Evolutionary conservation across 495 filamentous ascomycete species (phyloP), one percentile per base, ranked within the genome.

Genomic region (Penicillium lividum): DNA sequence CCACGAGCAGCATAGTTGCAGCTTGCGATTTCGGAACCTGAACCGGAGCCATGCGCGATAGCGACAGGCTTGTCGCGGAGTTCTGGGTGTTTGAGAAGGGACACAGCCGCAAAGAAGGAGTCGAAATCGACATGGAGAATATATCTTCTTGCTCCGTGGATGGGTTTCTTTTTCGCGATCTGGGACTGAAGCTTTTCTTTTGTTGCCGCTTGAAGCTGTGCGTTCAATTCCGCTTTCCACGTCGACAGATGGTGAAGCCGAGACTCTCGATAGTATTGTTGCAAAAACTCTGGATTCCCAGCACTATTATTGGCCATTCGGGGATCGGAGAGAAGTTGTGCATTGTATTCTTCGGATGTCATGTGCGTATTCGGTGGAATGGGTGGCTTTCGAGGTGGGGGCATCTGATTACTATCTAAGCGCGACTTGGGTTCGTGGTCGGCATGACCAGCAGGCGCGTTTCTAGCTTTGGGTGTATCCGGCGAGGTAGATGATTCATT

Each of bases 41-140:
- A 83, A 0, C 58, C 93, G 28, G 79, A 81, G 18, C 93, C 87
- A 69, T 98, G 94, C 18, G 94, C 92, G 38, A 98, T 87, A 9
- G 90, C 93, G 34, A 90, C 89, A 2, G 94, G 94, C 62, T 93
- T 95, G 25, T 91, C 88, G 28, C 76, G 71, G 33, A 85, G 88
- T 29, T 94, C 85, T 0, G 93, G 92, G 25, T 81, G 76, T 59
- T 93, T 93, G 42, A 83, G 78, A 16, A 93, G 28, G 0, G 93
- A 96, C 1, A 98, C 92, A 0, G 94, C 91, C 40, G 92, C 96
- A 70, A 98, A 98, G 73, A 98, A 98, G 68, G 89, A 92, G 70
- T 98, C 94, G 66, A 98, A 98, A 66, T 98, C 94, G 31, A 98
- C 90, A 68, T 98, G 94, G 61, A 98, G 82, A 48, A 98, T 84